A percentile compares a stretch with the other conserved stretches of the same genome.
Conservation (phyloP, 768 basidiomycete species). For the Lactarius evosmus region DNA sequence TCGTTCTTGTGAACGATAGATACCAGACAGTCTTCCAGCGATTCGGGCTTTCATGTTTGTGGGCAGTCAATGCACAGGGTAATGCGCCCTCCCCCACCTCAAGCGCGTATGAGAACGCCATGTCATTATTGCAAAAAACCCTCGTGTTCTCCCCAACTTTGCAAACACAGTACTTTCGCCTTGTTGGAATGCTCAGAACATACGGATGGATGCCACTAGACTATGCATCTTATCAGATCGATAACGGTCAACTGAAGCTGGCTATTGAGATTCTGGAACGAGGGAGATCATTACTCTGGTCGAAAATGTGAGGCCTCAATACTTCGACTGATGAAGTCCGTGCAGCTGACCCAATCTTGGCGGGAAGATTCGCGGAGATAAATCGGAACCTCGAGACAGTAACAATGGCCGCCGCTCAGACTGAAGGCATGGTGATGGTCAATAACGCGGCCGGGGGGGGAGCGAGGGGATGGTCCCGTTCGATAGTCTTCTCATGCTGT, state of each 20-base stretch:
- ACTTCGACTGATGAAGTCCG: background rate
- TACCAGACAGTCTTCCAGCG: background rate
- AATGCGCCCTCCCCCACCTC: background rate
- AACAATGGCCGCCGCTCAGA: background rate
- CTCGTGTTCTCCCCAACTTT: too few species aligned
- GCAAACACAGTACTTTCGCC: background rate
- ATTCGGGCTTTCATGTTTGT: background rate
- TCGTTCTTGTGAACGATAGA: background rate
- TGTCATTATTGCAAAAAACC: too few species aligned
- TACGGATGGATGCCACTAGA: background rate
- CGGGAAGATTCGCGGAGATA: background rate
- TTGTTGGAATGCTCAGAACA: too few species aligned
- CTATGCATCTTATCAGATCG: background rate
- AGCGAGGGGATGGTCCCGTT: background rate
- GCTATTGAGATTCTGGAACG: slow-evolving; percentile 6
- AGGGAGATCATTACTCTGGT: slow-evolving; percentile 11
- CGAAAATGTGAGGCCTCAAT: background rate
- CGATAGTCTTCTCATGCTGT: slow-evolving; percentile 35
- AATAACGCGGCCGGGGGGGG: background rate
- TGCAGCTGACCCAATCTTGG: background rate
- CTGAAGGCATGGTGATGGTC: background rate
- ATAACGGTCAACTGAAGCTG: background rate
- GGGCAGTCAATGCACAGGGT: background rate
- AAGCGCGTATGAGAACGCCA: background rate
- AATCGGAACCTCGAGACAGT: background rate